Evolutionary conservation across 768 basidiomycete genomes (phyloP).

Genomic region (Tulasnella sp.): DNA sequence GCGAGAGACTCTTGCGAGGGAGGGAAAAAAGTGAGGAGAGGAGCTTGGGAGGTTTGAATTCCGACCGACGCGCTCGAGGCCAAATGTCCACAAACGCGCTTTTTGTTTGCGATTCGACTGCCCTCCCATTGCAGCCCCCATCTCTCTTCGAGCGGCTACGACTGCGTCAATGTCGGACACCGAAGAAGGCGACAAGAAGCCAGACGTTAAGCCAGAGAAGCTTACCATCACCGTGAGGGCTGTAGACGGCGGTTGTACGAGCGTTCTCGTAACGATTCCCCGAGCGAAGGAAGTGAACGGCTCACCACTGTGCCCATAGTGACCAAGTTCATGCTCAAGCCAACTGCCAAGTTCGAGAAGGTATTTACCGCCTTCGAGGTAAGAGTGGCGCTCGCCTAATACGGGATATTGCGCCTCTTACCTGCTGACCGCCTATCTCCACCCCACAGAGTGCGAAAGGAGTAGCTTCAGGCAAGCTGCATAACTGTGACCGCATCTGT

Average conservation of each 20-base stretch:
- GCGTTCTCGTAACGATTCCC: background rate
- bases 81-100: slow-evolving; percentile 17
- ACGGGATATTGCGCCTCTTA: background rate
- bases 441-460: background rate
- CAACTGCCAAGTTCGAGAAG: slow-evolving; percentile 26
- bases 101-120: slow-evolving; percentile 1
- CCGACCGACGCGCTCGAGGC: background rate
- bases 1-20: background rate
- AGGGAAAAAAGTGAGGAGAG: background rate
- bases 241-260: slow-evolving; percentile 16
- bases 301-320: slow-evolving; percentile 2
- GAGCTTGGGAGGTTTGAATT: background rate
- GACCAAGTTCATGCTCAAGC: slow-evolving; percentile 24
- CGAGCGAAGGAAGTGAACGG: background rate
- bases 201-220: slow-evolving; percentile 18
- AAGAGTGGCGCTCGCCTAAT: background rate
- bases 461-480: slow-evolving; percentile 2
- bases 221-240: slow-evolving; percentile 9
- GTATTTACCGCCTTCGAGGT: slow-evolving; percentile 27
- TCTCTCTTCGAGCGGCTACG: background rate
- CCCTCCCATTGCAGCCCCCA: background rate
- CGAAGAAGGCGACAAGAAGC: slow-evolving; percentile 19
- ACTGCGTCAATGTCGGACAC: background rate
- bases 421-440: background rate
- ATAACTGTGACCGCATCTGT: background rate